A percentile compares a stretch with the other conserved stretches of the same genome.
These are phyloP conservation scores for Cymbopogon flexuosus DNA, from an alignment of 202 grass and related monocot genomes.

Conservation along the genomic window DNA sequence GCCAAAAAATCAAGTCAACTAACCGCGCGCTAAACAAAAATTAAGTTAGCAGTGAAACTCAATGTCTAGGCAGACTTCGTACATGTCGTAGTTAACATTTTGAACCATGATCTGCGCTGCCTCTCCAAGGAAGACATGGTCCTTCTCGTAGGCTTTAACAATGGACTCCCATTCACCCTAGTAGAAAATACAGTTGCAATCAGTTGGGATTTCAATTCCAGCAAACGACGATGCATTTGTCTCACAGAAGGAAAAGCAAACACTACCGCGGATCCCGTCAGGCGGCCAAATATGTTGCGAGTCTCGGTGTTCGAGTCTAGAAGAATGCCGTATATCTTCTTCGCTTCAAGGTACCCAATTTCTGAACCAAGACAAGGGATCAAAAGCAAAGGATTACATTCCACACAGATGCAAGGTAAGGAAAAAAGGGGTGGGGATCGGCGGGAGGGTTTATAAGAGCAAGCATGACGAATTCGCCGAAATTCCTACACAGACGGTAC, in stretches of 20 bases:
- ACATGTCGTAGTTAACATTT: slow-evolving; percentile 98
- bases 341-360: slow-evolving; percentile 73
- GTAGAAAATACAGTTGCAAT: slow-evolving; percentile 1
- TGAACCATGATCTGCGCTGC: slow-evolving; percentile 95
- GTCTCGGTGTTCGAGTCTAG: slow-evolving; percentile 68
- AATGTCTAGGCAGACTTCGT: not conserved
- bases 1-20: not conserved
- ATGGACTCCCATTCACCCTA: slow-evolving; percentile 92
- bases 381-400: slow-evolving; percentile 2
- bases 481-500: not conserved
- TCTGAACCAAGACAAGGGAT: slow-evolving; percentile 31
- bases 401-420: not conserved
- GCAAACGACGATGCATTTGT: not conserved
- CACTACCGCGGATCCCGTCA: slow-evolving; percentile 76
- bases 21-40: not conserved
- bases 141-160: slow-evolving; percentile 81
- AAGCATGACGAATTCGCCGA: not conserved
- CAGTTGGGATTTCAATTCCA: not conserved
- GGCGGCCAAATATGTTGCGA: slow-evolving; percentile 89
- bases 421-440: not conserved
- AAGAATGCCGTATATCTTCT: slow-evolving; percentile 80
- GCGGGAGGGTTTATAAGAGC: not conserved
- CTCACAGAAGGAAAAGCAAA: not conserved
- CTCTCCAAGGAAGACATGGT: slow-evolving; percentile 87
- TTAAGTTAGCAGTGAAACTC: not conserved